Evolutionary conservation across 495 filamentous ascomycete genomes (phyloP), one percentile per base, ranked within the genome.

Genomic region (Corynascus novoguineensis): DNA sequence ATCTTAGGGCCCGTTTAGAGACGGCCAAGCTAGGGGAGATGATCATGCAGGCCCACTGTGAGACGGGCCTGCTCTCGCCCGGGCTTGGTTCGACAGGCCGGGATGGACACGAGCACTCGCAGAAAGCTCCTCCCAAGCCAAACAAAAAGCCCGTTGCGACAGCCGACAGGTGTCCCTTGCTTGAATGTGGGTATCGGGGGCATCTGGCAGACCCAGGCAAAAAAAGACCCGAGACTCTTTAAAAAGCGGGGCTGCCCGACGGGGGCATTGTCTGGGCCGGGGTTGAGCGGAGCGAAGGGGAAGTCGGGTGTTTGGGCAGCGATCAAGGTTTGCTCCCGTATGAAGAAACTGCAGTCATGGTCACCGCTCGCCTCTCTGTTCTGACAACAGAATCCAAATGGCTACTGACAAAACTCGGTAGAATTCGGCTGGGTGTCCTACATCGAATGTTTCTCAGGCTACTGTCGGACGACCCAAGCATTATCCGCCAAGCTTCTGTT

Each of bases 21-120:
- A 60, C 50, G 41, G 53, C 53, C 52, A 55, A 52, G 57, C 57
- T 64, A 59, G 61, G 61, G 56, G 47, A 60, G 65, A 34, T 60
- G 66, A 70, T 70, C 68, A 71, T 69, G 66, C 66, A 66, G 60
- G 57, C 60, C 64, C 51, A 46, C 41, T 45, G 53, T 50, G 54
- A 57, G 45, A 50, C 32, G 41, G 52, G 54, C 55, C 61, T 60
- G 63, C 63, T n/a, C 61, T 57, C 58, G 63, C 56, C 57, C 53
- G 50, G 57, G 54, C 59, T 64, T 50, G 61, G 31, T 66, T 60
- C 42, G 55, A 59, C 62, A 61, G 67, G 66, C 63, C 53, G 53
- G 49, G 55, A 51, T 57, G 60, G 61, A 40, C 56, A 58, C 61
- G 22, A 21, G 22, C 63, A 61, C 44, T 40, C 27, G 50, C 45